Evolutionary conservation across 371 early-diverging fungal genomes (phyloP).

Genomic region (Mortierella sp.): DNA sequence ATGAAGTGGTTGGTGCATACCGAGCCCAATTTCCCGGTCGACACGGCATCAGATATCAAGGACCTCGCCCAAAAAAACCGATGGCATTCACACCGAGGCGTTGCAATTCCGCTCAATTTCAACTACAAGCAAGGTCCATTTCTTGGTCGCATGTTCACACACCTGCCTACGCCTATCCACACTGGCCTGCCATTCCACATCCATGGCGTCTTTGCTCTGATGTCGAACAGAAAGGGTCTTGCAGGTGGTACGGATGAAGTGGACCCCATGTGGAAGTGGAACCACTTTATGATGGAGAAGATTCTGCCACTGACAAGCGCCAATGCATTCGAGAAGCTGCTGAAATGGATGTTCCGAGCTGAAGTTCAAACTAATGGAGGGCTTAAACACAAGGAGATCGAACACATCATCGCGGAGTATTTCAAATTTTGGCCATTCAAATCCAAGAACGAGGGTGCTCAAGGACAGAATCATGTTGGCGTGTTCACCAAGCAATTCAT

Average conservation of each 20-base stretch:
- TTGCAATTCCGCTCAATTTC: constrained; percentile 8
- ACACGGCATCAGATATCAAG: neutral
- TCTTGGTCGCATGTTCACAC: constrained; percentile 34
- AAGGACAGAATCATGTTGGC: neutral
- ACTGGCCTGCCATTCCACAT: constrained; percentile 44
- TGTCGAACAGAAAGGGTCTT: constrained; percentile 37
- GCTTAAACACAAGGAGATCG: constrained; percentile 6
- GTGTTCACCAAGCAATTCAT: constrained; percentile 4
- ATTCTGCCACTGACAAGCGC: constrained; percentile 8
- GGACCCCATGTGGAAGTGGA: constrained; percentile 12
- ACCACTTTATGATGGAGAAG: constrained; percentile 8
- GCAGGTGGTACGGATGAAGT: constrained; percentile 16
- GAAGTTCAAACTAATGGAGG: neutral
- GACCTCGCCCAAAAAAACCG: neutral
- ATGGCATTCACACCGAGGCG: constrained; percentile 25
- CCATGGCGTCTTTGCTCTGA: constrained; percentile 47
- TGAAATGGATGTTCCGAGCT: neutral
- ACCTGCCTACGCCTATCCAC: constrained; percentile 38
- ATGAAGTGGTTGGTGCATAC: constrained; percentile 19
- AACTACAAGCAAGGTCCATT: neutral
- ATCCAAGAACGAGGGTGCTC: neutral
- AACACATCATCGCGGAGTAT: neutral
- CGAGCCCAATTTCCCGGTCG: neutral
- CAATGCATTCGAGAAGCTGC: constrained; percentile 4
- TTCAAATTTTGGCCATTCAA: constrained; percentile 17